Base-by-base conservation (phyloP, 1,284 basidiomycete species). In the Exsudoporus floridanus region DNA sequence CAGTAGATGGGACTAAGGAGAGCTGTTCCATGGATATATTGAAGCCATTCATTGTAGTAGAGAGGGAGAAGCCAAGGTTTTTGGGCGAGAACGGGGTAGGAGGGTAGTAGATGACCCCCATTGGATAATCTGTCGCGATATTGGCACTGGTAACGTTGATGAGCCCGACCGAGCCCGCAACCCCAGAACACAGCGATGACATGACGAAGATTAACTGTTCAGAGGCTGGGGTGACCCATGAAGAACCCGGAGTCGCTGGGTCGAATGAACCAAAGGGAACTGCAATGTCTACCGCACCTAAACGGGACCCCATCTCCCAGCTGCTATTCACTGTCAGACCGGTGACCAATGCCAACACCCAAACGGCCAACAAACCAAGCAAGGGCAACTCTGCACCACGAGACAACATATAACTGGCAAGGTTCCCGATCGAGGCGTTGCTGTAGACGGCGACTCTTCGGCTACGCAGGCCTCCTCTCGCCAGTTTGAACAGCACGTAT, bases 401-500 rank as follows among this genome's bases (percentile, higher is more conserved):
- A 12, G n/a, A 23, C 0, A 38, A 30, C 44, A 59, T 4, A 35
- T 56, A 37, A 13, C 12, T 18, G 6, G 37, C 44, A 30, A 61
- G 38, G 34, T 42, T 50, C 12, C 43, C 55, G 12, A 65, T 53
- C 5, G 52, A 48, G 14, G 46, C 46, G 19, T 42, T 55, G 25
- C 40, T 52, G 31, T 59, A 59, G 18, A 61, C 16, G 6, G 58
- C 52, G 6, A 58, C 48, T 27, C 47, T 46, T 42, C 38, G 40
- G 37, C 59, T 49, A 21, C 54, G 51, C 5, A 63, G 23, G 16
- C 59, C 54, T 16, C 28, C 47, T n/a, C 36, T 50, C 6, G 50
- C n/a, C 4, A 65, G 42, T 28, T 59, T 63, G 51, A 60, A 54
- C 35, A 64, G 37, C 5, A 62, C 50, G 30, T 60, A 60, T 27